These are phyloP conservation scores for Backusella macrospora DNA, from an alignment of 192 early-diverging fungal species.

Conservation along the genomic window DNA sequence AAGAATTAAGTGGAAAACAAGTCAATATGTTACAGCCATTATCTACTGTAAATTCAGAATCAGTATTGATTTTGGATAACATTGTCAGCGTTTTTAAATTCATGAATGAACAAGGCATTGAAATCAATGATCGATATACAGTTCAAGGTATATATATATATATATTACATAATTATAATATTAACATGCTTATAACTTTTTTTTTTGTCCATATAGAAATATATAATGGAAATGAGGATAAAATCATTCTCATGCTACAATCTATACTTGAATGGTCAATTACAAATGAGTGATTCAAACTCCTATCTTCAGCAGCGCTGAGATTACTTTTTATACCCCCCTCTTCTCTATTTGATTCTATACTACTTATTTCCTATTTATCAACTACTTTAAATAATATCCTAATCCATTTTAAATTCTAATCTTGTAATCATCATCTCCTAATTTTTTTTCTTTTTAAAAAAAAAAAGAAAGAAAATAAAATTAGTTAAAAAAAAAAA, in stretches of 20 bases:
- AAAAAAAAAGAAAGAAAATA: too few species aligned
- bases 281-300: conserved; percentile 9
- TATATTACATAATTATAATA: background rate
- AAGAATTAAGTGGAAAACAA: conserved; percentile 49
- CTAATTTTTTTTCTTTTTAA: background rate
- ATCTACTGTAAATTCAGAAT: conserved; percentile 34
- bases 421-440: background rate
- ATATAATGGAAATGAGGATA: conserved; percentile 43
- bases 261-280: conserved; percentile 27
- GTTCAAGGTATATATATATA: conserved; percentile 44
- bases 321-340: background rate
- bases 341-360: background rate
- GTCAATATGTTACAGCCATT: conserved; percentile 43
- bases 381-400: conserved; percentile 15
- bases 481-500: too few species aligned
- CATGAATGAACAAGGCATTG: conserved; percentile 54
- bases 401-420: background rate
- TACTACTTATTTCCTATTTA: background rate
- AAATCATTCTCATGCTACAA: conserved; percentile 41
- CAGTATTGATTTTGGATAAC: conserved; percentile 52
- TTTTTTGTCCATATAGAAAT: conserved; percentile 26
- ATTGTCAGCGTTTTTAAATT: conserved; percentile 56
- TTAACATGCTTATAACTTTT: too few species aligned
- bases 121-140: conserved; percentile 49
- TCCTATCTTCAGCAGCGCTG: conserved; percentile 14